phyloP scores from a whole-genome alignment of 768 basidiomycete species.

The Boletus bicolor region DNA sequence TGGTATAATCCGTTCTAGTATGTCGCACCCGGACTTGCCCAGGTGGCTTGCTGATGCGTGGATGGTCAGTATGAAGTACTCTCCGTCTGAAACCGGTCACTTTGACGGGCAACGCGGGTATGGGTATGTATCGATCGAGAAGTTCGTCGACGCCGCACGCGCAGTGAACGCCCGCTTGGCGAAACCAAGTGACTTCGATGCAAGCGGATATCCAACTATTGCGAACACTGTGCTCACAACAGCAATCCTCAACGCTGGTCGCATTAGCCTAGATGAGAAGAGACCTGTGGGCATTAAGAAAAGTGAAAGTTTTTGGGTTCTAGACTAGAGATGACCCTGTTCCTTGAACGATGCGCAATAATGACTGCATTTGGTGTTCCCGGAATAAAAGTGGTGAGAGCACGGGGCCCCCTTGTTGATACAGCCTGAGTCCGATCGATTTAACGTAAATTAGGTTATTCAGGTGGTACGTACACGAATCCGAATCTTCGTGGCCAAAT shows the following conservation, averaged over 20 bases:
- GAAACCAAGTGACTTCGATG: conserved; percentile 72
- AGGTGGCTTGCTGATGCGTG: conserved; percentile 5
- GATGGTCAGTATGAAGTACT: conserved; percentile 81
- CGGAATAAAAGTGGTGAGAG: neutral
- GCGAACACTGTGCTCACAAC: conserved; percentile 84
- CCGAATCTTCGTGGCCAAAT: neutral
- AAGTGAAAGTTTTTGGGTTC: conserved; percentile 58
- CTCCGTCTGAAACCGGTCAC: conserved; percentile 85
- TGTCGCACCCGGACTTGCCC: conserved; percentile 29
- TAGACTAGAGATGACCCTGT: conserved; percentile 47
- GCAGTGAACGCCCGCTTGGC: conserved; percentile 70
- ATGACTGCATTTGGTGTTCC: conserved; percentile 5
- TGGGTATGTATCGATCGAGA: conserved; percentile 88
- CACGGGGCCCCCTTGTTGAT: neutral
- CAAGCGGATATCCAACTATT: conserved; percentile 81
- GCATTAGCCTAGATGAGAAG: conserved; percentile 88
- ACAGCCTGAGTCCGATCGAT: neutral
- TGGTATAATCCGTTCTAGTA: conserved; percentile 93
- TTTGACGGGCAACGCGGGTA: conserved; percentile 95
- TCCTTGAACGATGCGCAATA: conserved; percentile 7
- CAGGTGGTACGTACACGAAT: neutral
- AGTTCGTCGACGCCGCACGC: conserved; percentile 82
- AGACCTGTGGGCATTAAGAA: conserved; percentile 76
- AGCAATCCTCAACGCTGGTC: conserved; percentile 86
- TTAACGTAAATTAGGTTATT: neutral